Base-by-base conservation (phyloP, 2,329 filamentous ascomycete genomes). In the Penicillium aurantiogriseum region DNA sequence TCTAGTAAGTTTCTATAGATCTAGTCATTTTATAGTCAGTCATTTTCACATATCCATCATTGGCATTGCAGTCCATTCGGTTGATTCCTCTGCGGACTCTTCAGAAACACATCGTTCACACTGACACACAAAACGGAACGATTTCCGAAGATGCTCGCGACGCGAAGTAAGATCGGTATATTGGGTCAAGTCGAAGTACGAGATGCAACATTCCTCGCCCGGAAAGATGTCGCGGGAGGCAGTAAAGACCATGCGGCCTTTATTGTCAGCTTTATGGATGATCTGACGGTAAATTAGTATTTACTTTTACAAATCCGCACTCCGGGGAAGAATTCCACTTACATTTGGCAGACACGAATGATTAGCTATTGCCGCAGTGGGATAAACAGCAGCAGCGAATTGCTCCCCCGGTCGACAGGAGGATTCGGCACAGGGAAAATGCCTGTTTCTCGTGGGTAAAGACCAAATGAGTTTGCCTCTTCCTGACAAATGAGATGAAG, bases 131-230 rank as follows among this genome's bases (percentile, higher is more conserved):
- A 72, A 72, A n/a, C 65, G 58, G 27, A 72, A 72, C 0, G 69
- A 63, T 5, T 51, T 58, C 19, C 63, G 63, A 3, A 72, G 59
- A 60, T 68, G 67, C 0, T 64, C 62, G 5, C 69, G 61, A 5
- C 70, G 67, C 2, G 58, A 58, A 17, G 45, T 44, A 2, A 71
- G 38, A 17, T 64, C 61, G 1, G 52, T 58, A 33, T 62, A 53
- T 42, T 63, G 53, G 2, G 65, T 65, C 25, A 73, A 31, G 33
- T 72, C 70, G 40, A 72, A 72, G 36, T 73, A 73, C 0, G 71
- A 66, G 33, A 73, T 73, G 39, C 70, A 73, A 49, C 71, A 73
- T 60, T 73, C 71, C 35, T 73, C 68, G 1, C 67, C 71, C 0
- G 65, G 46, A 1, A 57, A 50, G 21, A 73, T 72, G 19, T 73